These are phyloP conservation scores for Isatis tinctoria DNA, from an alignment of 345 rosid genomes.

Conservation along the genomic window DNA sequence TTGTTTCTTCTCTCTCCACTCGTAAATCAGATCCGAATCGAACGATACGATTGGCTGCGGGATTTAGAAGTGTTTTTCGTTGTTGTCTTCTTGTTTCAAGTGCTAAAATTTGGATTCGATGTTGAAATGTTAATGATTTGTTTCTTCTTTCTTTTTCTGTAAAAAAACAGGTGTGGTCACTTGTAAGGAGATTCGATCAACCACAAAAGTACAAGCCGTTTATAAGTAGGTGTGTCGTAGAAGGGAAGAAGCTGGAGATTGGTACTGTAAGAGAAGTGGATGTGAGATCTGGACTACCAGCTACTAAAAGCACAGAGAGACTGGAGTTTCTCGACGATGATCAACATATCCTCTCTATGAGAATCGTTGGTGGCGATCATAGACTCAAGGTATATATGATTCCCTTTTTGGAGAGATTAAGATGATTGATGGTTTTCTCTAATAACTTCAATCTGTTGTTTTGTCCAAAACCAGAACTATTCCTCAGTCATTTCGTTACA, in stretches of 20 bases:
- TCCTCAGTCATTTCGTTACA: slow-evolving; percentile 84
- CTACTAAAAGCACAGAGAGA: slow-evolving; percentile 69
- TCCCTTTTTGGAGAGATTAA: not conserved
- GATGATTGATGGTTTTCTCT: not conserved
- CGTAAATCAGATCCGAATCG: too few species aligned
- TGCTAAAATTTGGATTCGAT: too few species aligned
- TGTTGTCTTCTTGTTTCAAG: too few species aligned
- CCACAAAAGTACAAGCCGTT: slow-evolving; percentile 81
- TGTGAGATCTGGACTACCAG: slow-evolving; percentile 72
- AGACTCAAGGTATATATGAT: slow-evolving; percentile 47
- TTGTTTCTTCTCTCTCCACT: not conserved
- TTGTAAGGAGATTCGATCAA: slow-evolving; percentile 72
- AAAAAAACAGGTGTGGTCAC: slow-evolving; percentile 59
- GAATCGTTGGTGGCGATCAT: slow-evolving; percentile 74
- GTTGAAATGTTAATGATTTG: not conserved
- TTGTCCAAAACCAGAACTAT: slow-evolving; percentile 54
- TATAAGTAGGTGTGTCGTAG: slow-evolving; percentile 52
- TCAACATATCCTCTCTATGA: slow-evolving; percentile 55
- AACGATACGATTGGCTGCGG: too few species aligned
- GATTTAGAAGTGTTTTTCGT: too few species aligned
- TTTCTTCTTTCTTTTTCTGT: not conserved
- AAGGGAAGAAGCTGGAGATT: slow-evolving; percentile 56
- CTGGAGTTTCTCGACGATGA: slow-evolving; percentile 68
- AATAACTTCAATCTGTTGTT: not conserved
- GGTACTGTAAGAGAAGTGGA: slow-evolving; percentile 72